Conservation (phyloP, 805 yeast genomes). For the Hanseniaspora jakobsenii region DNA sequence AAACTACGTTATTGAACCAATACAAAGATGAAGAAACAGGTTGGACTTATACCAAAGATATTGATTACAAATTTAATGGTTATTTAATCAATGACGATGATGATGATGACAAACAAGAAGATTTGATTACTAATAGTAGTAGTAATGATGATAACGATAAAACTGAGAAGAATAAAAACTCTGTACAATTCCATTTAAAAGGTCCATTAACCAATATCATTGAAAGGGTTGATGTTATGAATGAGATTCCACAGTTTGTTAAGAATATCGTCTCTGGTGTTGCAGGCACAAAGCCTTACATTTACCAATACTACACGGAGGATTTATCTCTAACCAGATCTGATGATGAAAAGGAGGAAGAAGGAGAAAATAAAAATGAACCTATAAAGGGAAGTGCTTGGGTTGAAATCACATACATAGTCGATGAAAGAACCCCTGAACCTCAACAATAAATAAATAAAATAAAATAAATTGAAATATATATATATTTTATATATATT, state of each 20-base stretch:
- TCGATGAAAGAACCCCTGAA: conserved; percentile 12
- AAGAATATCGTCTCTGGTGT: conserved; percentile 88
- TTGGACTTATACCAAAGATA: conserved; percentile 74
- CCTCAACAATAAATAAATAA: neutral
- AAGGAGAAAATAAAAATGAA: conserved; percentile 14
- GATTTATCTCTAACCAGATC: conserved; percentile 20
- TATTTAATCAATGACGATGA: conserved; percentile 37
- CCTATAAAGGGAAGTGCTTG: conserved; percentile 11
- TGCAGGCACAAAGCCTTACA: conserved; percentile 93
- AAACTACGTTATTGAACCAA: conserved; percentile 45
- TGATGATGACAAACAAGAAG: conserved; percentile 26
- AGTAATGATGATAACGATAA: conserved; percentile 28
- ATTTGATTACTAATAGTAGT: no score
- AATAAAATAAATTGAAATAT: neutral
- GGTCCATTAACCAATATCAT: conserved; percentile 55
- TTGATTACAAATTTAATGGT: conserved; percentile 42
- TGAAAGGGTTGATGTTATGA: conserved; percentile 95
- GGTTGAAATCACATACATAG: conserved; percentile 16
- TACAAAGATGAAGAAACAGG: conserved; percentile 63
- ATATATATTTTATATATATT: neutral
- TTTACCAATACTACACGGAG: conserved; percentile 76
- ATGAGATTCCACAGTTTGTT: conserved; percentile 87
- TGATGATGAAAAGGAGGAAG: conserved; percentile 17
- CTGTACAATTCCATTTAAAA: no score
- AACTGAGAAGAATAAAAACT: no score